Conservation (phyloP, 352 stramenopile species). For the Phytophthora pini region DNA sequence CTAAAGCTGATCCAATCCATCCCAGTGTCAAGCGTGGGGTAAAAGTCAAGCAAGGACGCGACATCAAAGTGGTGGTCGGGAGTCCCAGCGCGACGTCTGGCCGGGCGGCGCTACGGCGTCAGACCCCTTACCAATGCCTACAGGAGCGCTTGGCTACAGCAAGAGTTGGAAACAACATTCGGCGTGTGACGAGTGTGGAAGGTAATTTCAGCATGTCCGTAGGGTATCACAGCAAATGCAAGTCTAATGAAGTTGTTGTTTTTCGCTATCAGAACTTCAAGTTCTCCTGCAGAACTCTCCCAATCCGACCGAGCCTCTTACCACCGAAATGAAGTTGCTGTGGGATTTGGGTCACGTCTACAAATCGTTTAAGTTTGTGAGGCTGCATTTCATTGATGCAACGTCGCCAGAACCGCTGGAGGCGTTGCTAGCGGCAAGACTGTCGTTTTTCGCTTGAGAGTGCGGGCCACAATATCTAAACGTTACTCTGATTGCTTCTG, state of each 20-base stretch:
- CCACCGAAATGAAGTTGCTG: conserved; percentile 1
- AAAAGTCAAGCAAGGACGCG: background rate
- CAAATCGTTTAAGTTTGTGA: background rate
- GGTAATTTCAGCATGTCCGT: background rate
- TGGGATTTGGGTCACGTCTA: background rate
- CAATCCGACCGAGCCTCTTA: background rate
- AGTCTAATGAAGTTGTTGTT: background rate
- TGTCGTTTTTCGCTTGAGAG: background rate
- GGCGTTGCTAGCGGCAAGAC: background rate
- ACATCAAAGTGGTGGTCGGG: background rate
- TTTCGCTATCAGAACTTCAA: background rate
- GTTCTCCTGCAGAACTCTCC: background rate
- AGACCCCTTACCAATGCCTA: background rate
- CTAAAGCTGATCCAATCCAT: background rate
- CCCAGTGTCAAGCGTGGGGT: background rate
- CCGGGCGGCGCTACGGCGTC: background rate
- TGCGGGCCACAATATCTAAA: background rate
- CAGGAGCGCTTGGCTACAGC: background rate
- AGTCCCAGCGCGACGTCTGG: background rate
- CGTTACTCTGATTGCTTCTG: background rate
- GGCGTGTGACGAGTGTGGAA: background rate
- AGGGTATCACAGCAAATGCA: background rate
- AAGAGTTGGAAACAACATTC: background rate
- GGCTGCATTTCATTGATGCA: background rate
- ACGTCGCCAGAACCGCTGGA: background rate